Evolutionary conservation across 2,329 filamentous ascomycete genomes (phyloP), one percentile per base, ranked within the genome.

Genomic region (Nemania sp.): DNA sequence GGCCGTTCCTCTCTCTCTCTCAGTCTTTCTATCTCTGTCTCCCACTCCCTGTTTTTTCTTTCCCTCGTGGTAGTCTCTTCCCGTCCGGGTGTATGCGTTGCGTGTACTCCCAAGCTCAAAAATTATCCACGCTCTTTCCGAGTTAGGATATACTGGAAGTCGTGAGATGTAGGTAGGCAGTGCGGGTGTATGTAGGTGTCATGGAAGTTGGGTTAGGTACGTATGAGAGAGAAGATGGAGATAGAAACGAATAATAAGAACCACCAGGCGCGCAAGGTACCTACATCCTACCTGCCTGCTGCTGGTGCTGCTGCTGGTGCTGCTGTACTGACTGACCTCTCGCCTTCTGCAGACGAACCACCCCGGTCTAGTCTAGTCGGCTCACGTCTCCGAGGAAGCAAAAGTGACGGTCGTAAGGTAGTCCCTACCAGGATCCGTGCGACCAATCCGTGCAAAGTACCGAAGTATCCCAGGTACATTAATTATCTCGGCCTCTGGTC

Each of bases 341-440:
- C 62, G 57, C 62, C 63, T 35, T 62, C 54, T 56, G 27, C 32
- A 54, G 43, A 32, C 24, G 13, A 49, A 62, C 64, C 68, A 62
- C 64, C 68, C 65, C 59, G 62, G 63, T 63, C 69, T 66, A 66
- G 68, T 68, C 53, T 62, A 24, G 70, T 71, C 70, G 70, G 70
- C 62, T 72, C 69, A 62, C 11, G 62, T 64, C 70, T 72, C 70
- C 70, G 70, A 70, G 55, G n/a, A 58, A 26, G 55, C 60, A 72
- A 72, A 66, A 72, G 53, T 22, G 68, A 70, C 70, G 53, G 70
- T 72, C 70, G 62, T 68, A 62, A 67, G 52, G 62, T 67, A 53
- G 47, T 52, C 35, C 45, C 27, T 58, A 49, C 65, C 35, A 41
- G 29, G 27, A 57, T 27, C 53, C 20, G 51, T 54, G 47, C 29